A percentile compares a stretch with the other conserved stretches of the same genome.
Conservation (phyloP, 306 rosid genomes). For the Vigna radiata region DNA sequence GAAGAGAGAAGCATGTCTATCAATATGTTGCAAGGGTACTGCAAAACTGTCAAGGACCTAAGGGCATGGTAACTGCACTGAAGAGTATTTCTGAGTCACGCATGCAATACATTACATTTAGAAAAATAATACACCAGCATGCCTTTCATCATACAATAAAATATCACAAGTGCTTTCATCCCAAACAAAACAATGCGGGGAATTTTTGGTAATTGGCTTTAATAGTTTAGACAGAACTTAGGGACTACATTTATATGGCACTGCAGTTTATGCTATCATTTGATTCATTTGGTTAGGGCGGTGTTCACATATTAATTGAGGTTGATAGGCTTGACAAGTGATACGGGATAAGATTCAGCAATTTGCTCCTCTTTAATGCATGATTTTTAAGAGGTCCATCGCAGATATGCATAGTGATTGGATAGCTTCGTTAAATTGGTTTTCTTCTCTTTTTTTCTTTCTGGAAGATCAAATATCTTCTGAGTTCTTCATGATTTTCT, state of each 20-base stretch:
- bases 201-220: conserved; percentile 16
- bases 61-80: conserved; percentile 7
- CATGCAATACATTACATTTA: conserved; percentile 28
- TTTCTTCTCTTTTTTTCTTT: conserved; percentile 3
- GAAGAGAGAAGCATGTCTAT: not conserved
- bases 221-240: conserved; percentile 10
- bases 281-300: conserved; percentile 2
- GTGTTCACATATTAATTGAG: not conserved
- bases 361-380: conserved; percentile 30
- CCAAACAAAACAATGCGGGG: conserved; percentile 14
- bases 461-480: conserved; percentile 22
- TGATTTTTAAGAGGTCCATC: conserved; percentile 12
- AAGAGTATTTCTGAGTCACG: conserved; percentile 16
- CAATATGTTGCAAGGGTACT: not conserved
- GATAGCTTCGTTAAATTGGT: not conserved
- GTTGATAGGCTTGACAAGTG: not conserved
- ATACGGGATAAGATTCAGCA: conserved; percentile 10
- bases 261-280: conserved; percentile 22
- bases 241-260: conserved; percentile 3
- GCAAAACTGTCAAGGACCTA: conserved; percentile 8
- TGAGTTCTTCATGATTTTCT: conserved; percentile 25
- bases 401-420: conserved; percentile 29
- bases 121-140: conserved; percentile 10
- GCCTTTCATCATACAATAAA: conserved; percentile 18
- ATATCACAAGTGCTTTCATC: not conserved